Conservation (phyloP, 768 basidiomycete species). For the Tulasnella sp. region DNA sequence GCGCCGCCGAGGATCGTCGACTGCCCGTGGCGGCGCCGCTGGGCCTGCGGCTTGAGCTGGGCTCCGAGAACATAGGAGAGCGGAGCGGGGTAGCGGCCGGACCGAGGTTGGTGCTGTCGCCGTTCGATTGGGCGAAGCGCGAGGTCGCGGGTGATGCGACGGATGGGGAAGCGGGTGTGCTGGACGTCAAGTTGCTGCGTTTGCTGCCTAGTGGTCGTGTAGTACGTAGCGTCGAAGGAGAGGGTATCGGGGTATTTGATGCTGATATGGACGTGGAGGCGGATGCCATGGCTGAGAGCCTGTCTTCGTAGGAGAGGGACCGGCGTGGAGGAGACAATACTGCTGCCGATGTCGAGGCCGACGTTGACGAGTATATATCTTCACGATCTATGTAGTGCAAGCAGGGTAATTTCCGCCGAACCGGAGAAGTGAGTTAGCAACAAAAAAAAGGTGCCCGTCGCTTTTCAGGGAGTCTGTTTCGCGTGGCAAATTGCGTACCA, state of each 20-base stretch:
- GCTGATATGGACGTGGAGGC: background rate
- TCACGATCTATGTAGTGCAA: background rate
- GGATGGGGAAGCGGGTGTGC: slow-evolving; percentile 7
- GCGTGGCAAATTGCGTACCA: slow-evolving; percentile 7
- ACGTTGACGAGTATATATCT: background rate
- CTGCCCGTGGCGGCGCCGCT: background rate
- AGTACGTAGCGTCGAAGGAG: background rate
- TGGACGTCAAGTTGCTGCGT: background rate
- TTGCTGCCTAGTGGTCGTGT: background rate
- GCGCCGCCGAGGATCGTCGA: background rate
- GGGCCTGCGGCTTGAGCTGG: background rate
- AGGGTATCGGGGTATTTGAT: slow-evolving; percentile 2
- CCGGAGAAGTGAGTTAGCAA: background rate
- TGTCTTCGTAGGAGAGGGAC: slow-evolving; percentile 1
- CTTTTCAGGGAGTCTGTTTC: background rate
- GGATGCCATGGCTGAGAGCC: background rate
- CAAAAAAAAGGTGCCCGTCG: background rate
- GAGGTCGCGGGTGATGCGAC: background rate
- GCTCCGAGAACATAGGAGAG: slow-evolving; percentile 1
- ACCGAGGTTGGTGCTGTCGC: background rate
- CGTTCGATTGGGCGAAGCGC: background rate
- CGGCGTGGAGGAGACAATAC: slow-evolving; percentile 8
- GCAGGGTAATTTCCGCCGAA: background rate
- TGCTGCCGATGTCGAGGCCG: background rate
- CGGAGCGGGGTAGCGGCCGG: background rate